Conservation (phyloP, 768 basidiomycete species). For the Lentinula guzmanii region DNA sequence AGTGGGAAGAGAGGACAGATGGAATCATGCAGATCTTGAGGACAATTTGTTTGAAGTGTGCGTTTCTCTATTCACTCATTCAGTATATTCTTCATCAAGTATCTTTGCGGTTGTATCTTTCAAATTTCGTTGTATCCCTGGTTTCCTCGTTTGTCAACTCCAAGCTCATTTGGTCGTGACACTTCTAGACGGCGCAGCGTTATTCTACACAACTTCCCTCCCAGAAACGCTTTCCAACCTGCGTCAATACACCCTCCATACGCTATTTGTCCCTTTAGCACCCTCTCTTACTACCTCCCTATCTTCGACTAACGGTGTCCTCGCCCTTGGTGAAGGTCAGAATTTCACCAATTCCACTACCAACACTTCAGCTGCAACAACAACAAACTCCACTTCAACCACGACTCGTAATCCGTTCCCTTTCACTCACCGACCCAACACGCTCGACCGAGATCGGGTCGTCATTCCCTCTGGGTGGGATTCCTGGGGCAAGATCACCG, state of each 20-base stretch:
- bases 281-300: slow-evolving; percentile 50
- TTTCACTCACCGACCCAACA: slow-evolving; percentile 83
- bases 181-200: slow-evolving; percentile 73
- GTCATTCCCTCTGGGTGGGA: slow-evolving; percentile 97
- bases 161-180: background rate
- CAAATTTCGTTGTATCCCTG: too few relatives aligned
- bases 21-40: slow-evolving; percentile 93
- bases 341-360: slow-evolving; percentile 55
- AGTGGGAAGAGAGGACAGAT: slow-evolving; percentile 95
- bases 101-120: background rate
- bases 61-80: slow-evolving; percentile 22
- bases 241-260: slow-evolving; percentile 78
- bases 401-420: slow-evolving; percentile 78
- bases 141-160: background rate
- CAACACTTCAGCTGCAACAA: slow-evolving; percentile 39
- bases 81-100: background rate
- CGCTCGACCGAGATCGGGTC: slow-evolving; percentile 87
- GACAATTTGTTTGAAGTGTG: slow-evolving; percentile 89
- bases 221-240: slow-evolving; percentile 72
- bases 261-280: slow-evolving; percentile 73
- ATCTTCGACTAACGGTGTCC: slow-evolving; percentile 53
- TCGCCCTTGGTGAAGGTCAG: slow-evolving; percentile 24
- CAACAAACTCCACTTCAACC: slow-evolving; percentile 29
- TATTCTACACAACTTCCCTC: slow-evolving; percentile 87
- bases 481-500: slow-evolving; percentile 92